These are phyloP conservation scores for Tolypocladium cylindrosporum DNA, from an alignment of 2,329 filamentous ascomycete genomes.

Conservation along the genomic window DNA sequence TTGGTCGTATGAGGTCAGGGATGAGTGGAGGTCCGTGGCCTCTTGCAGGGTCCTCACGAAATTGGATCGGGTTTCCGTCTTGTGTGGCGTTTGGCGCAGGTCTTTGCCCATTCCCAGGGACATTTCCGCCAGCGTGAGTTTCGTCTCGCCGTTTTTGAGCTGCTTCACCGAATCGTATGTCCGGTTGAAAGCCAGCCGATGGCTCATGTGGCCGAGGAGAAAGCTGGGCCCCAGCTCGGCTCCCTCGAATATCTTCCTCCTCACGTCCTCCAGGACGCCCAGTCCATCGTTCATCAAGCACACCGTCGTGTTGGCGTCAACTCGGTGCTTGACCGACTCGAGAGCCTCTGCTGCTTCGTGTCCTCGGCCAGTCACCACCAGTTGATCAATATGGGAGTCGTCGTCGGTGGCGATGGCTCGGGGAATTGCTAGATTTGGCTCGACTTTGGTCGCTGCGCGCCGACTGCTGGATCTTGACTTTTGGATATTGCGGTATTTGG, in stretches of 20 bases:
- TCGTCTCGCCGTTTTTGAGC: constrained; percentile 19
- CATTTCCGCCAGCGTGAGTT: constrained; percentile 16
- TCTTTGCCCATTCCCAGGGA: neutral
- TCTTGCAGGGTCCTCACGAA: constrained; percentile 12
- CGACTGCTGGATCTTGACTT: constrained; percentile 9
- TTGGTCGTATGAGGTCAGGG: constrained; percentile 15
- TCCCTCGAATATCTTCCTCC: constrained; percentile 59
- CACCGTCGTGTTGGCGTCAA: constrained; percentile 61
- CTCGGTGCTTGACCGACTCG: constrained; percentile 49
- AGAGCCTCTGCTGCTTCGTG: constrained; percentile 50
- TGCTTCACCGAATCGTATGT: constrained; percentile 28
- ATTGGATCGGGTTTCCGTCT: constrained; percentile 9
- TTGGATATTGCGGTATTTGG: constrained; percentile 21
- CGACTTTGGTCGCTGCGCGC: constrained; percentile 8
- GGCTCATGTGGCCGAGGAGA: constrained; percentile 55
- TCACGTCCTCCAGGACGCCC: constrained; percentile 72
- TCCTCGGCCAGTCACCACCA: constrained; percentile 53
- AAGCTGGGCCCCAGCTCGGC: constrained; percentile 60
- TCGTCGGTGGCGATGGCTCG: constrained; percentile 13
- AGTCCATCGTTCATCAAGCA: constrained; percentile 74
- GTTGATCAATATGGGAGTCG: constrained; percentile 52
- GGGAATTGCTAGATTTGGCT: constrained; percentile 10
- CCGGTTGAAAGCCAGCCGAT: constrained; percentile 33
- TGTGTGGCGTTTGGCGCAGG: constrained; percentile 8
- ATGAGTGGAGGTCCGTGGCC: constrained; percentile 12